Conservation (phyloP, 208 protist species). For the Leishmania turanica region DNA sequence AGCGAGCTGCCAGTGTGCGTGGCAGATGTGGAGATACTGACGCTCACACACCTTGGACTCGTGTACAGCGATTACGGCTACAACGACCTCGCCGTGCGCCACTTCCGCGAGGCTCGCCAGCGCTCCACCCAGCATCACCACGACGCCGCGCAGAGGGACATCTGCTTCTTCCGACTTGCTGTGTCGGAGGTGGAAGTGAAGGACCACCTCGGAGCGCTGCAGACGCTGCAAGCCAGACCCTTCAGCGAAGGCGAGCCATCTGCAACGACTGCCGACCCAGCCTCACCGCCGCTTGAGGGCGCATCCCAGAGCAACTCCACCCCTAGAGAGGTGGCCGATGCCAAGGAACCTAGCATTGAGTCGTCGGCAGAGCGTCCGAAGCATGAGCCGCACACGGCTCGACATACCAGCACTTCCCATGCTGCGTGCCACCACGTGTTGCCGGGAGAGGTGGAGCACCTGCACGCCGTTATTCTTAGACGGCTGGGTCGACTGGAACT, state of each 20-base stretch:
- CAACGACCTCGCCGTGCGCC: constrained; percentile 71
- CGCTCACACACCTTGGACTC: constrained; percentile 72
- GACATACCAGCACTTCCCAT: neutral
- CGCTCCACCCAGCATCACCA: constrained; percentile 12
- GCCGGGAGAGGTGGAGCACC: constrained; percentile 15
- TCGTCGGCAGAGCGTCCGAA: neutral
- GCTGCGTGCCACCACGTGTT: neutral
- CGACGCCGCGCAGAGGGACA: constrained; percentile 24
- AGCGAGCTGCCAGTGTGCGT: constrained; percentile 28
- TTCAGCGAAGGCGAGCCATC: neutral
- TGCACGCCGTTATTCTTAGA: constrained; percentile 25
- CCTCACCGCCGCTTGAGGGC: neutral
- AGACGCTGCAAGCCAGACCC: constrained; percentile 7
- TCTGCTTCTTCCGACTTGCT: constrained; percentile 36
- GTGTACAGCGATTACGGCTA: constrained; percentile 77
- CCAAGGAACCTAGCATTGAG: neutral
- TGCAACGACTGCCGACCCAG: neutral
- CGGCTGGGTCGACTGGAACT: constrained; percentile 27
- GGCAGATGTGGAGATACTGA: constrained; percentile 35
- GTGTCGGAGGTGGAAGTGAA: constrained; percentile 22
- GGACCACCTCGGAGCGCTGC: constrained; percentile 32
- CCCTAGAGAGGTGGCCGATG: neutral
- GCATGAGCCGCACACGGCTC: neutral
- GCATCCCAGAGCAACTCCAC: neutral
- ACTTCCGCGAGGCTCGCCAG: constrained; percentile 43